Conservation (phyloP, 2,329 filamentous ascomycete genomes). For the Colletotrichum musicola region DNA sequence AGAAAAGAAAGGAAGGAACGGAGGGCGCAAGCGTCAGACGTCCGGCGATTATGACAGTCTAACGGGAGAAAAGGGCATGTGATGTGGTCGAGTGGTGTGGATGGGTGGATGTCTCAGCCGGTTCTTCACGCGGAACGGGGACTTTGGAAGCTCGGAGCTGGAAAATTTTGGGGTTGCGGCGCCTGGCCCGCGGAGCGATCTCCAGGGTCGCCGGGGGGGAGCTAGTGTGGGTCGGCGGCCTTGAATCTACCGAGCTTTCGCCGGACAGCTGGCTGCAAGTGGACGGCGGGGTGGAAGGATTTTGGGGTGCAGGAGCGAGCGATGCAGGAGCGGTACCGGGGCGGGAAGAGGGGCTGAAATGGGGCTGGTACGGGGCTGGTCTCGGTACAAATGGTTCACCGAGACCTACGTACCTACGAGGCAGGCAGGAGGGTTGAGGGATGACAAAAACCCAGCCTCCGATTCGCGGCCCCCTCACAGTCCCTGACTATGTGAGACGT, state of each 20-base stretch:
- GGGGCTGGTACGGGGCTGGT: background rate
- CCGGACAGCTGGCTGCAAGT: conserved; percentile 14
- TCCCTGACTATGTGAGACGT: background rate
- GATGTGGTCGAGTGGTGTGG: conserved; percentile 36
- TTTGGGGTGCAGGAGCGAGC: conserved; percentile 4
- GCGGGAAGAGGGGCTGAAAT: conserved; percentile 5
- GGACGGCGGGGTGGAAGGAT: conserved; percentile 7
- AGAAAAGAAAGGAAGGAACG: background rate
- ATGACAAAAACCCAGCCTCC: conserved; percentile 28
- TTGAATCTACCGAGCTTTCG: conserved; percentile 33
- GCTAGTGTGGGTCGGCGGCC: conserved; percentile 7
- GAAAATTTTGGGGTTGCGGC: conserved; percentile 33
- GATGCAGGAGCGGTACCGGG: too few species aligned
- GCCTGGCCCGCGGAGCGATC: conserved; percentile 21
- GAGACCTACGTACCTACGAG: background rate
- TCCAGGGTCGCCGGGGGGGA: conserved; percentile 17
- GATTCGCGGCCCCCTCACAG: conserved; percentile 12
- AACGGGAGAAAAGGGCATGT: conserved; percentile 20
- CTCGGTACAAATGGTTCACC: conserved; percentile 22
- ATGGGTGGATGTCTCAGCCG: conserved; percentile 31
- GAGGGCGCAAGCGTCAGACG: conserved; percentile 10
- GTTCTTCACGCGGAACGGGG: conserved; percentile 26
- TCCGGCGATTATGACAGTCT: conserved; percentile 28
- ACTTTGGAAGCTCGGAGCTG: conserved; percentile 27
- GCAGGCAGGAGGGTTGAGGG: background rate